phyloP scores from a whole-genome alignment of 2,329 filamentous ascomycete species.

The Alternaria angustiovoidea region DNA sequence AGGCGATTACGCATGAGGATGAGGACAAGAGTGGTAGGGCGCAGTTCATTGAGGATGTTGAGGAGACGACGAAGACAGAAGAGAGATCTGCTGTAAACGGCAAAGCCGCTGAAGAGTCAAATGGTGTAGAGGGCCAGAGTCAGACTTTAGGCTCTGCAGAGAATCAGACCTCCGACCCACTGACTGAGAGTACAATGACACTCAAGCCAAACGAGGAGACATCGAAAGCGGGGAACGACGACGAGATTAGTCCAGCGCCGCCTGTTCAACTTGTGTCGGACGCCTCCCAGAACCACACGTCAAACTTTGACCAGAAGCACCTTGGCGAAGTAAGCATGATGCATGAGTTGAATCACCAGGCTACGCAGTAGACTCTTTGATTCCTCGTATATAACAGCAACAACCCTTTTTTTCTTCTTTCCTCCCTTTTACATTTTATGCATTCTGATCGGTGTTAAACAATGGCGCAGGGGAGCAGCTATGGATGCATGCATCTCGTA shows the following conservation, averaged over 20 bases:
- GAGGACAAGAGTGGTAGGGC: slow-evolving; percentile 53
- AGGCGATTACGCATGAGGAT: slow-evolving; percentile 76
- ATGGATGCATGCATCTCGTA: slow-evolving; percentile 10
- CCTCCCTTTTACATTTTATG: background rate
- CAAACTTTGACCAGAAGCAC: slow-evolving; percentile 45
- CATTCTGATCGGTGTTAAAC: slow-evolving; percentile 24
- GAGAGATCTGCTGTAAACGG: slow-evolving; percentile 11
- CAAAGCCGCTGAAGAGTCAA: background rate
- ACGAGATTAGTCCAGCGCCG: slow-evolving; percentile 39
- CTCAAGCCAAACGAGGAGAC: slow-evolving; percentile 31
- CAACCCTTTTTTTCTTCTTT: background rate
- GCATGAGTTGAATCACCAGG: slow-evolving; percentile 36
- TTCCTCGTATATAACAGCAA: background rate
- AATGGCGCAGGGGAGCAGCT: slow-evolving; percentile 12
- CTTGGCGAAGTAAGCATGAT: slow-evolving; percentile 44
- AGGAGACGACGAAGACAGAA: slow-evolving; percentile 14
- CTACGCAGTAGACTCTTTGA: slow-evolving; percentile 35
- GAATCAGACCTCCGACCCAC: slow-evolving; percentile 17
- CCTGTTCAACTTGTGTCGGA: slow-evolving; percentile 31
- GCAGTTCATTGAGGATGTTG: slow-evolving; percentile 52
- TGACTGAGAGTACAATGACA: slow-evolving; percentile 41
- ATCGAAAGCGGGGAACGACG: slow-evolving; percentile 20
- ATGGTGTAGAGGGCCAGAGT: too few relatives aligned
- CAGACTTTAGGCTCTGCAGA: background rate
- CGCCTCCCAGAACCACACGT: background rate